These are phyloP conservation scores for Allium fistulosum DNA, from an alignment of 106 monocot species.

Conservation along the genomic window DNA sequence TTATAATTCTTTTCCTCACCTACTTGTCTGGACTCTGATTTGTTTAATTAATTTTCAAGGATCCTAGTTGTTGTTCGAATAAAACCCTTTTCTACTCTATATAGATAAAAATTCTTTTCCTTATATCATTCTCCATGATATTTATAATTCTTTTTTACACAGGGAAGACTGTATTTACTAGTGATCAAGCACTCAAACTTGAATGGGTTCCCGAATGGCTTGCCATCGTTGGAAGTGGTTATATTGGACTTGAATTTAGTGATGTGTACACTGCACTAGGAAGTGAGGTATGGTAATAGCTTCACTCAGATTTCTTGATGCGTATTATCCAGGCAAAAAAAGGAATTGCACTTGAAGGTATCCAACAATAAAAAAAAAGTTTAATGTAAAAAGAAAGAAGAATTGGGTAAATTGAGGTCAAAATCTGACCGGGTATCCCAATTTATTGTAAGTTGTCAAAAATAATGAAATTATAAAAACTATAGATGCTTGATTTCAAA, in stretches of 20 bases:
- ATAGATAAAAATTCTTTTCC: not conserved
- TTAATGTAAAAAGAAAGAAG: no score
- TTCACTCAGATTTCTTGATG: not conserved
- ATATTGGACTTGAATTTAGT: conserved; percentile 99
- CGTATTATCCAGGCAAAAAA: not conserved
- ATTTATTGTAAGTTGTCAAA: no score
- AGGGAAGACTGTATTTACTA: conserved; percentile 98
- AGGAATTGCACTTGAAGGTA: no score
- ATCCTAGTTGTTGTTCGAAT: no score
- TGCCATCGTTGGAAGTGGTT: conserved; percentile 96
- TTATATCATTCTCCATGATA: not conserved
- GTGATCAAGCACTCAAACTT: conserved; percentile 97
- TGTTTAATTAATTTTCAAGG: no score
- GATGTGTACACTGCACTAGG: conserved; percentile 99
- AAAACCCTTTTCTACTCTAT: not conserved
- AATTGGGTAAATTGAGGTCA: no score
- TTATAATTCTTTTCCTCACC: no score
- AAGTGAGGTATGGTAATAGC: conserved; percentile 60
- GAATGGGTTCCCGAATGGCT: conserved; percentile 99
- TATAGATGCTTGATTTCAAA: no score
- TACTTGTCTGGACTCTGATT: no score
- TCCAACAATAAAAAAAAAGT: no score
- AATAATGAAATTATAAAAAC: no score
- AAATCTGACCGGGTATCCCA: no score
- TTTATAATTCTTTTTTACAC: not conserved